Conservation (phyloP, 495 filamentous ascomycete genomes). For the Hyphodiscus hymeniophilus region DNA sequence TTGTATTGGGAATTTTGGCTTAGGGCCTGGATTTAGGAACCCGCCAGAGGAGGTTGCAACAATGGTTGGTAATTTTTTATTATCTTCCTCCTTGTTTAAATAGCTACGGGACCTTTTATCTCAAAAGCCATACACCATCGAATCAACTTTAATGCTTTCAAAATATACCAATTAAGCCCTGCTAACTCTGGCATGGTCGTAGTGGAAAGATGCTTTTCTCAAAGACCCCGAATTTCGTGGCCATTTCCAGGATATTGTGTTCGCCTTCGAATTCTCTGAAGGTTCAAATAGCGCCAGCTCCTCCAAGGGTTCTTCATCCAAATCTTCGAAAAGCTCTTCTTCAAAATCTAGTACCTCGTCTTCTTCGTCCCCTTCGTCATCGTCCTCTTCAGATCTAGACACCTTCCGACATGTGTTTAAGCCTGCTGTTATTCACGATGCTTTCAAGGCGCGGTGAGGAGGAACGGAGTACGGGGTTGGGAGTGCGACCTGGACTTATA, state of each 20-base stretch:
- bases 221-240: slow-evolving; percentile 55
- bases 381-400: slow-evolving; percentile 12
- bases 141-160: too few species aligned
- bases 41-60: slow-evolving; percentile 57
- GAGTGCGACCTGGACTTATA: neutral
- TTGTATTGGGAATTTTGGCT: slow-evolving; percentile 63
- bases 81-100: too few species aligned
- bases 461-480: neutral
- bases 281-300: slow-evolving; percentile 6
- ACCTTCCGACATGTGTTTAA: slow-evolving; percentile 20
- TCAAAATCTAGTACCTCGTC: slow-evolving; percentile 7
- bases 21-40: slow-evolving; percentile 62
- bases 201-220: slow-evolving; percentile 58
- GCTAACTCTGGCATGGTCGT: too few species aligned
- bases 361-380: slow-evolving; percentile 5
- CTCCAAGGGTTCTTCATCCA: slow-evolving; percentile 6
- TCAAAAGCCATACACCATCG: too few species aligned
- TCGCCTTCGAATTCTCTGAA: slow-evolving; percentile 48
- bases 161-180: too few species aligned
- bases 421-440: slow-evolving; percentile 15
- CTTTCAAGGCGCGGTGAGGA: slow-evolving; percentile 3
- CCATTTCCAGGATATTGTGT: slow-evolving; percentile 58
- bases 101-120: too few species aligned
- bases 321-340: slow-evolving; percentile 6
- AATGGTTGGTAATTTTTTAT: too few species aligned